Evolutionary conservation across 148 eudicot species (phyloP), one percentile per base, ranked within the genome.

Genomic region (Silene conica): DNA sequence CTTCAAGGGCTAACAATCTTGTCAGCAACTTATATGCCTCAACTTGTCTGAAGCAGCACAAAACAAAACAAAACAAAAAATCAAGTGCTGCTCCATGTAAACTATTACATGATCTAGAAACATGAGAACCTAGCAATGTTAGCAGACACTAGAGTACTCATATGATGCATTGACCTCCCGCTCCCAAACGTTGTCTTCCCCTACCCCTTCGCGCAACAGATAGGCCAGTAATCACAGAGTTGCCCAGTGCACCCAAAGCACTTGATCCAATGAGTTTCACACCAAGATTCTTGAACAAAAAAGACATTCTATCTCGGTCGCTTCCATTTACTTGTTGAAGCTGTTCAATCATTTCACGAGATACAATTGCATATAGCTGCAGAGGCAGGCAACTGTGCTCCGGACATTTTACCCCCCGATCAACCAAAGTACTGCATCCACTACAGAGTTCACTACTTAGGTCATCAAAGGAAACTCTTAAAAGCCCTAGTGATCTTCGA

Each of bases 291-390:
- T 82, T 85, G 67, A 78, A 74, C 73, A 89, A 70, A 81, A 79
- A 87, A 46, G 79, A 69, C 79, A 91, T 52, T 78, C 84, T 83
- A 72, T 73, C 81, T 72, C 76, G 71, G 67, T 84, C 83, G 52
- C 85, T 92, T 75, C 90, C 96, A 22, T 46, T 61, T 65, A 85
- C 83, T 34, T 73, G 79, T 79, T 84, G 83, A 52, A 94, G 79
- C 65, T 94, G 85, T 38, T 81, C 79, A 67, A 91, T 96, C 73
- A 89, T 97, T 80, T 80, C 87, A 74, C 89, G 87, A 25, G 95
- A 83, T 75, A 88, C 69, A 60, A 87, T 74, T 8, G 89, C 60
- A 74, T 89, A 93, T 26, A 93, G 91, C 77, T 84, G 82, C 76
- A 93, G 56, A 56, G 85, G 86, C 23, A 78, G 82, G 50, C 81